These are phyloP conservation scores for Yamagishiella unicocca DNA, from an alignment of 139 green algal genomes.

Conservation along the genomic window DNA sequence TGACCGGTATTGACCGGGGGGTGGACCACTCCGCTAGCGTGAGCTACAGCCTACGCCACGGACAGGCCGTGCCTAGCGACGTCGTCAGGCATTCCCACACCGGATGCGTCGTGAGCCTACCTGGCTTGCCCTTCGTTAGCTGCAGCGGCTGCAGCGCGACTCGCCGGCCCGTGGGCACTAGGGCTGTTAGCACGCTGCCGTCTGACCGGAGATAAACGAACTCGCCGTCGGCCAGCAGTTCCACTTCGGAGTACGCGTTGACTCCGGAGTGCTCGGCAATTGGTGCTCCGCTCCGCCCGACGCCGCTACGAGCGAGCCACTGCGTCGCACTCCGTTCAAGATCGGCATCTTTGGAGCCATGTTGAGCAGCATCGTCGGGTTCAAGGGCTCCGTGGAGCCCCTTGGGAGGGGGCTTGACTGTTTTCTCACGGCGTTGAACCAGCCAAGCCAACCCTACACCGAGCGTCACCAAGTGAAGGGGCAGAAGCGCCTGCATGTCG, in stretches of 20 bases:
- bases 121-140: background rate
- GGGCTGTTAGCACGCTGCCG: constrained; percentile 5
- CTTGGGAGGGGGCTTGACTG: background rate
- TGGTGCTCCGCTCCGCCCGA: background rate
- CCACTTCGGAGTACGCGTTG: constrained; percentile 1
- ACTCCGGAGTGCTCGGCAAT: background rate
- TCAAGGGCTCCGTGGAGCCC: background rate
- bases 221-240: constrained; percentile 4
- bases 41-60: too few relatives aligned
- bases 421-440: background rate
- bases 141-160: constrained; percentile 3
- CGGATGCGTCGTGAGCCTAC: too few relatives aligned
- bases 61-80: too few relatives aligned
- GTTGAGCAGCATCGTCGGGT: background rate
- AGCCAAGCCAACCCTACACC: background rate
- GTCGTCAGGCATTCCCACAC: too few relatives aligned
- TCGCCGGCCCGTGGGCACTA: background rate
- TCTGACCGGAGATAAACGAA: constrained; percentile 4
- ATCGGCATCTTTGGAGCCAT: background rate
- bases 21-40: too few relatives aligned
- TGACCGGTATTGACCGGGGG: too few relatives aligned
- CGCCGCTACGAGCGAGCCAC: background rate
- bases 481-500: constrained; percentile 2
- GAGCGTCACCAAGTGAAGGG: background rate
- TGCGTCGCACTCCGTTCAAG: background rate